A percentile compares a stretch with the other conserved stretches of the same genome.
These are phyloP conservation scores for Achaetomium macrosporum DNA, from an alignment of 2,329 filamentous ascomycete genomes.

Conservation along the genomic window DNA sequence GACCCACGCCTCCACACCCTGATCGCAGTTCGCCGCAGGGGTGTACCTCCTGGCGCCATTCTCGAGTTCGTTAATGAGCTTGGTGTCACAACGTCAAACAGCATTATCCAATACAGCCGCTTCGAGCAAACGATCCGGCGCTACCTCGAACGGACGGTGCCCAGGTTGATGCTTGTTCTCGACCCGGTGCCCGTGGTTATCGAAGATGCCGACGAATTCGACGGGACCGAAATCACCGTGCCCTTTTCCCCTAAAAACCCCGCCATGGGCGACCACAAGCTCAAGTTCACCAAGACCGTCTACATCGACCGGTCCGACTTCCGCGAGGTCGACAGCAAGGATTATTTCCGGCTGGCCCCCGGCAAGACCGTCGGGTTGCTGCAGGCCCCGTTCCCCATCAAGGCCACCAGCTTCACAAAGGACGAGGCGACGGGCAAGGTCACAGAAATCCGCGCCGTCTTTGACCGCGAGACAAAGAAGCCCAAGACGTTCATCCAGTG, in stretches of 20 bases:
- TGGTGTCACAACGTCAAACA: slow-evolving; percentile 77
- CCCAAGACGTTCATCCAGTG: slow-evolving; percentile 87
- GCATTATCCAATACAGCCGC: slow-evolving; percentile 72
- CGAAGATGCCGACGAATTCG: slow-evolving; percentile 67
- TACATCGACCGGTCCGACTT: slow-evolving; percentile 69
- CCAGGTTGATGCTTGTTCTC: slow-evolving; percentile 81
- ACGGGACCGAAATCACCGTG: slow-evolving; percentile 49
- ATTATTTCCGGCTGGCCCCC: slow-evolving; percentile 66
- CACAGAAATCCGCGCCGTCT: slow-evolving; percentile 45
- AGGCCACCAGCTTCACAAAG: slow-evolving; percentile 57
- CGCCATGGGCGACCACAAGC: slow-evolving; percentile 30
- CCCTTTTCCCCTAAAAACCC: slow-evolving; percentile 52
- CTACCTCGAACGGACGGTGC: slow-evolving; percentile 83
- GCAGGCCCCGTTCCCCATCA: slow-evolving; percentile 59
- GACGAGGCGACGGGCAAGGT: slow-evolving; percentile 45
- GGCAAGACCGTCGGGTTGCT: slow-evolving; percentile 63
- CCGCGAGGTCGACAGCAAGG: slow-evolving; percentile 57
- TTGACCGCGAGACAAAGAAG: slow-evolving; percentile 65
- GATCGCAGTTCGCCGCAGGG: slow-evolving; percentile 74
- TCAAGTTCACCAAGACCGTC: slow-evolving; percentile 54
- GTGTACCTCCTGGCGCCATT: slow-evolving; percentile 81
- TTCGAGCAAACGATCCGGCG: slow-evolving; percentile 81
- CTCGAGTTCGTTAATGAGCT: slow-evolving; percentile 87
- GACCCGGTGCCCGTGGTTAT: slow-evolving; percentile 80
- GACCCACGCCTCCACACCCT: slow-evolving; percentile 87